phyloP scores from a whole-genome alignment of 129 eudicot species.

The Silybum marianum region DNA sequence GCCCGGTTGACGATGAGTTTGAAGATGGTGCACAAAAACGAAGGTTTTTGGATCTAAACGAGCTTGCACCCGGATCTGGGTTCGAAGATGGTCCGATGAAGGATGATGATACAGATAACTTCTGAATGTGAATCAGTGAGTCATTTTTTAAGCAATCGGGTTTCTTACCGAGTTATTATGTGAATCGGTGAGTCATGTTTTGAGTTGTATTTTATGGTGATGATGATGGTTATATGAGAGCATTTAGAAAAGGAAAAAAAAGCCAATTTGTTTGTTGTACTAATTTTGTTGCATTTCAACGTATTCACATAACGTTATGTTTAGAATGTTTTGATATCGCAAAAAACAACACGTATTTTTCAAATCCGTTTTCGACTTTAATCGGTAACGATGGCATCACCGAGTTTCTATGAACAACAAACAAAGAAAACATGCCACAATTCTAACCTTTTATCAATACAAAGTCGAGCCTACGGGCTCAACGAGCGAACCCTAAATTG shows the following conservation, averaged over 20 bases:
- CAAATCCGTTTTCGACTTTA: not conserved
- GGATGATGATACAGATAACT: conserved; percentile 63
- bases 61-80: conserved; percentile 96
- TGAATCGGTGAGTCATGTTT: conserved; percentile 47
- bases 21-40: conserved; percentile 52
- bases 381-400: not conserved
- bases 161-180: conserved; percentile 22
- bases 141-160: conserved; percentile 26
- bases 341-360: not conserved
- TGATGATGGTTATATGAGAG: not conserved
- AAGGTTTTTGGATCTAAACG: conserved; percentile 89
- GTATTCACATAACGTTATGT: not conserved
- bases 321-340: not conserved
- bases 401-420: not conserved
- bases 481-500: not conserved
- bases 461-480: conserved; percentile 15
- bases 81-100: conserved; percentile 80
- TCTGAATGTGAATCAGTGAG: conserved; percentile 40
- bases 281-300: not conserved
- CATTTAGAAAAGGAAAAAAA: not conserved
- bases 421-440: not conserved
- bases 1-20: conserved; percentile 50
- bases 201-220: conserved; percentile 19
- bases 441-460: conserved; percentile 14
- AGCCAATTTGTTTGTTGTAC: conserved; percentile 1